These are phyloP conservation scores for Helicocarpus griseus DNA, from an alignment of 2,329 filamentous ascomycete species.

Conservation along the genomic window DNA sequence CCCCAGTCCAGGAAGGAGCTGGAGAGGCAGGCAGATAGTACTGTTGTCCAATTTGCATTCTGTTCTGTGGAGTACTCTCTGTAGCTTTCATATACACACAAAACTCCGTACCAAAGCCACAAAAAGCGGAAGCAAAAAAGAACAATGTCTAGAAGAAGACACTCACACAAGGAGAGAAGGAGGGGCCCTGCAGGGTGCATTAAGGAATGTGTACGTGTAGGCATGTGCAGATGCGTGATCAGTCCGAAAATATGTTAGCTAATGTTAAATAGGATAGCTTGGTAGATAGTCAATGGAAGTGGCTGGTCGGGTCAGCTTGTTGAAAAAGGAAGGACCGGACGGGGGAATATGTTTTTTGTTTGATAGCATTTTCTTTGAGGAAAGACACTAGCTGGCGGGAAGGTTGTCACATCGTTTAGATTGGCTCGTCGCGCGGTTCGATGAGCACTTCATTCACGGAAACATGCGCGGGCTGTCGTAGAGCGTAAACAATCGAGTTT, in stretches of 20 bases:
- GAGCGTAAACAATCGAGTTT: conserved; percentile 60
- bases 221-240: background rate
- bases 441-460: conserved; percentile 73
- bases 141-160: background rate
- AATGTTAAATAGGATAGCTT: background rate
- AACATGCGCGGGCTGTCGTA: conserved; percentile 65
- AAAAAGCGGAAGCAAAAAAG: too few relatives aligned
- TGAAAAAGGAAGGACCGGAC: background rate
- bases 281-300: background rate
- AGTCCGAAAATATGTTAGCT: background rate
- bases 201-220: background rate
- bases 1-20: background rate
- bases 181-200: background rate
- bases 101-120: background rate
- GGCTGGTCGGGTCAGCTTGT: background rate
- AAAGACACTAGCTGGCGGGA: background rate
- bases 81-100: background rate
- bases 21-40: background rate
- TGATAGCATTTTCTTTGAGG: background rate
- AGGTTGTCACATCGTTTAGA: conserved; percentile 32
- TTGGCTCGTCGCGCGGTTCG: conserved; percentile 66
- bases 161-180: background rate
- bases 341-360: background rate
- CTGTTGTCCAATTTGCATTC: background rate
- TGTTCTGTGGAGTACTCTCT: background rate